These are phyloP conservation scores for Boletus albobrunnescens DNA, from an alignment of 1,284 basidiomycete genomes.

Conservation along the genomic window DNA sequence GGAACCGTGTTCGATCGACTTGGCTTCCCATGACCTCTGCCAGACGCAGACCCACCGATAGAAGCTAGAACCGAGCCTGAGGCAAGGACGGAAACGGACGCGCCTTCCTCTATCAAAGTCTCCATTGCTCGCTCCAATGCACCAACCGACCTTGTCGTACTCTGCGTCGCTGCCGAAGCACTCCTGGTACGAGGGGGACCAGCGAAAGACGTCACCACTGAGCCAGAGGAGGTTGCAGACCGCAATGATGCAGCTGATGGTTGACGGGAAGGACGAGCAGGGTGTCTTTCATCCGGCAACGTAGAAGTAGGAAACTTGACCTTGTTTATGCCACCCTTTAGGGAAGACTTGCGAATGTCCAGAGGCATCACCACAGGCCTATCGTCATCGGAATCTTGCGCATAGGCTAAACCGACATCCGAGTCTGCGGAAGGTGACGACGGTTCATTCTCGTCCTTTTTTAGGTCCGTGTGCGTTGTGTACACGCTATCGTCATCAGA, in stretches of 20 bases:
- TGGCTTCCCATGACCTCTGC: conserved; percentile 35
- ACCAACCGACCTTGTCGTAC: conserved; percentile 26
- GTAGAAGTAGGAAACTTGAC: conserved; percentile 23
- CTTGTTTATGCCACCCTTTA: conserved; percentile 23
- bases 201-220: conserved; percentile 22
- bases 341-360: conserved; percentile 34
- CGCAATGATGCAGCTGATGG: conserved; percentile 22
- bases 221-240: conserved; percentile 20
- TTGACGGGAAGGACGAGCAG: conserved; percentile 23
- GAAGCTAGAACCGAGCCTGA: conserved; percentile 32
- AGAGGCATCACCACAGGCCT: conserved; percentile 33
- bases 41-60: conserved; percentile 29
- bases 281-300: conserved; percentile 6
- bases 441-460: conserved; percentile 28
- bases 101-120: conserved; percentile 45
- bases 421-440: conserved; percentile 43
- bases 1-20: conserved; percentile 45
- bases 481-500: conserved; percentile 36
- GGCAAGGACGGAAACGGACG: conserved; percentile 27
- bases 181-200: conserved; percentile 26
- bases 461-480: conserved; percentile 26
- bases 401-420: conserved; percentile 47
- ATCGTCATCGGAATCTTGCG: conserved; percentile 45
- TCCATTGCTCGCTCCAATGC: conserved; percentile 48
- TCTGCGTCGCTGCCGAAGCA: conserved; percentile 30